Evolutionary conservation across 23 red algal species (phyloP).

Genomic region (Pyropia haitanensis): DNA sequence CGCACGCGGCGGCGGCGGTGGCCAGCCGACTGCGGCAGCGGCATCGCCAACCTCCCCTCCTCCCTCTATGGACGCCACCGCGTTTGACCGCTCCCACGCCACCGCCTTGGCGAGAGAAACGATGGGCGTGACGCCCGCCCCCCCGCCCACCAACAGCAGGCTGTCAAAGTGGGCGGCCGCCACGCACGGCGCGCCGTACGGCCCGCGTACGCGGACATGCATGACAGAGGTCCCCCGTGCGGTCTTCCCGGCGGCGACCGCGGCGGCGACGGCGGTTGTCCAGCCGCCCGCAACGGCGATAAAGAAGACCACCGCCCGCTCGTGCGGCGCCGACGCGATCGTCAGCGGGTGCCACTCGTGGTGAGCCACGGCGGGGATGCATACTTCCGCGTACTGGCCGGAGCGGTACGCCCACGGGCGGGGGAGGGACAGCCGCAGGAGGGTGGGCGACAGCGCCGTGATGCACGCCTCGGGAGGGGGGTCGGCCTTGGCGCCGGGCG

Average conservation of each 20-base stretch:
- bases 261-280: conserved; percentile 10
- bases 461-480: not conserved
- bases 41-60: too few species aligned
- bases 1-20: too few species aligned
- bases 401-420: not conserved
- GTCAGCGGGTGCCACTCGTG: conserved; percentile 13
- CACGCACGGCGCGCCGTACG: conserved; percentile 14
- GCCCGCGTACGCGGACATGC: conserved; percentile 5
- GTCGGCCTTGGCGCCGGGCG: not conserved
- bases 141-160: conserved; percentile 4
- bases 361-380: not conserved
- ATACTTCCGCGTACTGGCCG: conserved; percentile 8
- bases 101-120: conserved; percentile 7
- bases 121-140: conserved; percentile 15
- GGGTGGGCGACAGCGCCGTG: conserved; percentile 7
- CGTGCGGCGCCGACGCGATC: not conserved
- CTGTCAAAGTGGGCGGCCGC: conserved; percentile 5
- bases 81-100: not conserved
- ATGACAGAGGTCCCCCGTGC: not conserved
- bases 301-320: conserved; percentile 1
- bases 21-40: too few species aligned
- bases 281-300: conserved; percentile 8
- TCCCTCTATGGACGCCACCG: too few species aligned
- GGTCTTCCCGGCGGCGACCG: not conserved
- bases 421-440: not conserved